Evolutionary conservation across 176 grass and related monocot genomes (phyloP), one percentile per base, ranked within the genome.

Genomic region (Eragrostis curvula): DNA sequence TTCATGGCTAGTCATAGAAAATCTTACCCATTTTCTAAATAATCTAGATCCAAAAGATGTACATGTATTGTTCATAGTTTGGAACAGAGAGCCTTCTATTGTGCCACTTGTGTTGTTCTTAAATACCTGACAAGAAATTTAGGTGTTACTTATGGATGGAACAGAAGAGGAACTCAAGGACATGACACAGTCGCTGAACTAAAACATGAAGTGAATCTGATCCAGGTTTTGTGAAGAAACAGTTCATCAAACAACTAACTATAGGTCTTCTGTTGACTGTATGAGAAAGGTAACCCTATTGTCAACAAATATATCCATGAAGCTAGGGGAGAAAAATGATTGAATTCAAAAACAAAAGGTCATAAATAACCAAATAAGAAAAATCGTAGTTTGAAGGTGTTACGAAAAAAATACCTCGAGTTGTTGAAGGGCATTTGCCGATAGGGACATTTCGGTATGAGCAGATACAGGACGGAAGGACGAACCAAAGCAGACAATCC

Each of bases 401-500:
- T 50, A 17, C 14, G 41, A 20, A 66, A 73, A 66, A 73, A 70
- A 70, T 87, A 98, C 95, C 95, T 98, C 95, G 29, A 98, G 95
- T 75, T 98, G 95, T 63, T 93, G 92, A 79, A 98, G 90, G 59
- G 95, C 45, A 23, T 98, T 98, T 88, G 92, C 95, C 75, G 92
- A 94, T 79, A 98, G 86, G 78, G 73, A 91, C 88, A 98, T 92
- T 77, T 93, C 95, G 73, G 90, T 77, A 45, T 81, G 87, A 48
- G 77, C 73, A 56, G 86, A 91, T 74, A 95, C 87, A 47, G 92
- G 81, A 23, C 84, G 81, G 71, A 98, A 98, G 40, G 92, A 98
- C 88, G 90, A 86, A 89, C 86, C 90, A 81, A 87, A 89, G 75
- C 86, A 92, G 29, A 98, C 83, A 74, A 93, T 86, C 87, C 90